A percentile compares a stretch with the other conserved stretches of the same genome.
These are phyloP conservation scores for Lipomyces kockii DNA, from an alignment of 805 yeast species.

Conservation along the genomic window DNA sequence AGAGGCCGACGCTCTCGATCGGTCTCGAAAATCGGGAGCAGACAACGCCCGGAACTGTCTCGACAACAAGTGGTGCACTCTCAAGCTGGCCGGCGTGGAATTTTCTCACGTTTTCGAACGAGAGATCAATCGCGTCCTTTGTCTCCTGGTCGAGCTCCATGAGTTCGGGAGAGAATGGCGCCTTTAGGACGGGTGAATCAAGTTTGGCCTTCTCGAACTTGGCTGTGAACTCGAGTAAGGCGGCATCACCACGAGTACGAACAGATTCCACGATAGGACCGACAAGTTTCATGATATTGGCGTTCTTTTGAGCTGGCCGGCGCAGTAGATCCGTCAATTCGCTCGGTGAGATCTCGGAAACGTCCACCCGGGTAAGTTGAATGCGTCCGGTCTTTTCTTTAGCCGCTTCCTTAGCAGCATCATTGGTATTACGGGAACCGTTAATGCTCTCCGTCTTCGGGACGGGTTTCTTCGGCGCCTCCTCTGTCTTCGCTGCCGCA, in stretches of 20 bases:
- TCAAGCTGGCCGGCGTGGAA: slow-evolving; percentile 95
- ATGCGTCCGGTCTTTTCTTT: slow-evolving; percentile 47
- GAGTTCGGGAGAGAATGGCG: slow-evolving; percentile 82
- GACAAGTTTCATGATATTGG: slow-evolving; percentile 90
- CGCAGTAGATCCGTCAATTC: slow-evolving; percentile 67
- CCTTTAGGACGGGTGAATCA: slow-evolving; percentile 71
- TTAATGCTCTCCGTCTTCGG: not conserved
- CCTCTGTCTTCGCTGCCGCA: slow-evolving; percentile 32
- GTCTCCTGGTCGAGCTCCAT: slow-evolving; percentile 76
- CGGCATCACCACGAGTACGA: slow-evolving; percentile 77
- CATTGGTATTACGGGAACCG: slow-evolving; percentile 20
- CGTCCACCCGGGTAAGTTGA: slow-evolving; percentile 57
- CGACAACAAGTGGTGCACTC: slow-evolving; percentile 72
- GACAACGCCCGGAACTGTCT: slow-evolving; percentile 90
- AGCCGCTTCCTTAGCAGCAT: slow-evolving; percentile 7
- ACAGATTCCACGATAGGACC: slow-evolving; percentile 86
- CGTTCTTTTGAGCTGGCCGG: slow-evolving; percentile 94
- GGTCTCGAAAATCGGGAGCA: slow-evolving; percentile 96
- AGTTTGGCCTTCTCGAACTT: slow-evolving; percentile 87
- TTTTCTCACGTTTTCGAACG: slow-evolving; percentile 83
- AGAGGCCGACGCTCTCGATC: slow-evolving; percentile 90
- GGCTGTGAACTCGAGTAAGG: slow-evolving; percentile 84
- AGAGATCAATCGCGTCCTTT: slow-evolving; percentile 83
- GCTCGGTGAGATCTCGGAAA: slow-evolving; percentile 48
- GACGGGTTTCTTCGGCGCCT: not conserved